Evolutionary conservation across 495 filamentous ascomycete species (phyloP).

Genomic region (Penicillium pancosmium): DNA sequence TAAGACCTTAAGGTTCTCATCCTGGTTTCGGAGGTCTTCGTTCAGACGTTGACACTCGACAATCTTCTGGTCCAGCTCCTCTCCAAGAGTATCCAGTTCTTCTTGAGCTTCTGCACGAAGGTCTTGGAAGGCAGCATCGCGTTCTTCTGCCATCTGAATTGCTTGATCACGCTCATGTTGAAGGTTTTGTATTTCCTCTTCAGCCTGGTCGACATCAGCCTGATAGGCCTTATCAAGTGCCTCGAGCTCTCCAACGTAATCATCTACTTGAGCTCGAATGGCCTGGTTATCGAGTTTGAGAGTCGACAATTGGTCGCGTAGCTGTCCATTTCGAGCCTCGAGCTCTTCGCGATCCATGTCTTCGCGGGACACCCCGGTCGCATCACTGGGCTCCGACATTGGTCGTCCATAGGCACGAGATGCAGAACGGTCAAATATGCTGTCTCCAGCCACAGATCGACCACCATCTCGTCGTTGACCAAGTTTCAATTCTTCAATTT

Average conservation of each 20-base stretch:
- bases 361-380: constrained; percentile 69
- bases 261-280: constrained; percentile 72
- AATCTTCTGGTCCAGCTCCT: constrained; percentile 70
- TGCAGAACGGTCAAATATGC: constrained; percentile 88
- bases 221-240: constrained; percentile 66
- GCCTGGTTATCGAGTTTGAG: constrained; percentile 84
- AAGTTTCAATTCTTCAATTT: constrained; percentile 95
- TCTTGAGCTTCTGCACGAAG: constrained; percentile 79
- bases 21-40: constrained; percentile 52
- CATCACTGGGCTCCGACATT: constrained; percentile 70
- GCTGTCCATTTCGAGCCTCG: constrained; percentile 77
- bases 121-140: constrained; percentile 78
- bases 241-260: constrained; percentile 67
- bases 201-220: constrained; percentile 73
- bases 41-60: constrained; percentile 74
- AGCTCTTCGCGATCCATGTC: constrained; percentile 84
- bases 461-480: constrained; percentile 68
- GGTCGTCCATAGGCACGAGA: constrained; percentile 79
- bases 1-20: constrained; percentile 80
- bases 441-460: constrained; percentile 77
- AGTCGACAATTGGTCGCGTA: constrained; percentile 83
- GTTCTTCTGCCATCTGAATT: constrained; percentile 72
- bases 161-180: constrained; percentile 88
- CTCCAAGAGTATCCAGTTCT: constrained; percentile 81
- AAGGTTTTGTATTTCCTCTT: constrained; percentile 79